Evolutionary conservation across 208 protist species (phyloP).

Genomic region (Trypanosoma grayi): DNA sequence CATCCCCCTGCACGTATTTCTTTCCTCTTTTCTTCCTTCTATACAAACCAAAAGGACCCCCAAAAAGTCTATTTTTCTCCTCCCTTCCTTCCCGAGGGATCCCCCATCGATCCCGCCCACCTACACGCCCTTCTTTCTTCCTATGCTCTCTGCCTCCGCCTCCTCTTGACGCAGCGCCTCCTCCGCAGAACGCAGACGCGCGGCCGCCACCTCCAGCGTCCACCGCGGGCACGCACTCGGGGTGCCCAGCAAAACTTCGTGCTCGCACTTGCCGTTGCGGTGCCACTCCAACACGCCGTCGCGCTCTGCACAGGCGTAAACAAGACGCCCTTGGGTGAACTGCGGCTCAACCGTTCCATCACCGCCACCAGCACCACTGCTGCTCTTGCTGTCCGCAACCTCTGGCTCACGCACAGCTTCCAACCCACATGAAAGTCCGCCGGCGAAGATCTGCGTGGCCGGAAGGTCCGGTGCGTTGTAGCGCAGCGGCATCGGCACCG

Average conservation of each 20-base stretch:
- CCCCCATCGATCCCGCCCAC: too few relatives aligned
- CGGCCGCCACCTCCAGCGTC: slow-evolving; percentile 32
- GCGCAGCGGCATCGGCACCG: slow-evolving; percentile 31
- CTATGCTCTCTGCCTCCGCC: too few relatives aligned
- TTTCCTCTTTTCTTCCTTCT: too few relatives aligned
- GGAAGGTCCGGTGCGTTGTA: slow-evolving; percentile 44
- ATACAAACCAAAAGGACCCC: too few relatives aligned
- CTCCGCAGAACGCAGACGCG: slow-evolving; percentile 18
- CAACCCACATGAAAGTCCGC: slow-evolving; percentile 38
- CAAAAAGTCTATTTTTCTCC: too few relatives aligned
- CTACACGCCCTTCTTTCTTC: too few relatives aligned
- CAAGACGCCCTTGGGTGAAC: slow-evolving; percentile 15
- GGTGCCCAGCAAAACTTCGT: slow-evolving; percentile 75
- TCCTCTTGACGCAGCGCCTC: slow-evolving; percentile 1
- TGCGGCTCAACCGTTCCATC: not conserved
- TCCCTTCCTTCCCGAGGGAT: too few relatives aligned
- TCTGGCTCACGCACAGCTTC: not conserved
- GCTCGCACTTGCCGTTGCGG: slow-evolving; percentile 60
- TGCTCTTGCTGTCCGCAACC: not conserved
- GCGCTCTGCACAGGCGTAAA: slow-evolving; percentile 41
- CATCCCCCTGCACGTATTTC: too few relatives aligned
- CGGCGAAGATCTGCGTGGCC: slow-evolving; percentile 36
- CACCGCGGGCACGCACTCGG: slow-evolving; percentile 69
- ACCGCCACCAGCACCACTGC: slow-evolving; percentile 5
- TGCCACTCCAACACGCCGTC: slow-evolving; percentile 59